phyloP scores from a whole-genome alignment of 805 yeast species.

The Saturnispora ahearnii region DNA sequence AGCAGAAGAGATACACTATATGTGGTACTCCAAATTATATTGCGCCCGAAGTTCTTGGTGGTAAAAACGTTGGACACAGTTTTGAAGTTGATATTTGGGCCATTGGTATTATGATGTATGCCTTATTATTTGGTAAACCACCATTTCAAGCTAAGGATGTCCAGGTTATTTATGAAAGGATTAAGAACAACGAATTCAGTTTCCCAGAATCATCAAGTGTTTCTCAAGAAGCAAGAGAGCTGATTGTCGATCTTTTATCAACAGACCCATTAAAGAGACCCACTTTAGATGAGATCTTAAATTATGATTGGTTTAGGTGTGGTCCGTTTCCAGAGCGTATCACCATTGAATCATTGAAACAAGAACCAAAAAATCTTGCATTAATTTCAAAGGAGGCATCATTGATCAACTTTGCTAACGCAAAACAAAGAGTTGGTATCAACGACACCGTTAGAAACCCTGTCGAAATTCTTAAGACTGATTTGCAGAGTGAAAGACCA shows the following conservation, averaged over 20 bases:
- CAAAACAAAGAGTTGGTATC: slow-evolving; percentile 55
- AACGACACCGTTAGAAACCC: slow-evolving; percentile 44
- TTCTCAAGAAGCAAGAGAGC: slow-evolving; percentile 60
- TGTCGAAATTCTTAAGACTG: slow-evolving; percentile 60
- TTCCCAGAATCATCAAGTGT: slow-evolving; percentile 59
- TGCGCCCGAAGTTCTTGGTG: slow-evolving; percentile 94
- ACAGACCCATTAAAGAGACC: slow-evolving; percentile 80
- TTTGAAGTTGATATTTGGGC: slow-evolving; percentile 98
- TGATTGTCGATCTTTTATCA: slow-evolving; percentile 65
- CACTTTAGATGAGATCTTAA: slow-evolving; percentile 64
- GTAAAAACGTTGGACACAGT: slow-evolving; percentile 81
- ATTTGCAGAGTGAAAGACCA: slow-evolving; percentile 60
- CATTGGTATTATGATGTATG: slow-evolving; percentile 91
- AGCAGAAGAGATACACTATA: slow-evolving; percentile 79
- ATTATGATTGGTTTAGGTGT: slow-evolving; percentile 71
- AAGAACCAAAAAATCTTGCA: slow-evolving; percentile 49
- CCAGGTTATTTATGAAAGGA: slow-evolving; percentile 83
- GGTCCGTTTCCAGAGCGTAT: slow-evolving; percentile 75
- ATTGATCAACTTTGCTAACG: slow-evolving; percentile 53
- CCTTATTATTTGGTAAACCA: slow-evolving; percentile 87
- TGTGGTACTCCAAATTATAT: slow-evolving; percentile 99
- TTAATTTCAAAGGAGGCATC: slow-evolving; percentile 53
- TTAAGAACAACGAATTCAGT: slow-evolving; percentile 67
- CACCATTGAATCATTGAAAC: slow-evolving; percentile 51
- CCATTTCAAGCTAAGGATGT: slow-evolving; percentile 97